These are phyloP conservation scores for Penicillium silybi DNA, from an alignment of 495 filamentous ascomycete species.

Conservation along the genomic window DNA sequence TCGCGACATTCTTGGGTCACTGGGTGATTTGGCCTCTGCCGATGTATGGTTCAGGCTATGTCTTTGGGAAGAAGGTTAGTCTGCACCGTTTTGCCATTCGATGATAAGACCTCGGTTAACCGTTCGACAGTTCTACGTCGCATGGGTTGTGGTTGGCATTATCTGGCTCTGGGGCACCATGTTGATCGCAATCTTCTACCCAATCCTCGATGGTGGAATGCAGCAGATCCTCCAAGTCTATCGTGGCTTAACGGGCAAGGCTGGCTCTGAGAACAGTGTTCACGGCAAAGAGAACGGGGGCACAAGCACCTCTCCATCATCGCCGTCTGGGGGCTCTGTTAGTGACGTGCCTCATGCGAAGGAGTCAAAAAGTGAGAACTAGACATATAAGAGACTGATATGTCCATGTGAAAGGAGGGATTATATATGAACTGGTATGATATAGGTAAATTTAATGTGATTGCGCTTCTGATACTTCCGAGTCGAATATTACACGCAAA, in stretches of 20 bases:
- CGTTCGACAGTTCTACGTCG: constrained; percentile 59
- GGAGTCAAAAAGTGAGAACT: not conserved
- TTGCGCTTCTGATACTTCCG: too few species aligned
- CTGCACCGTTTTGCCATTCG: not conserved
- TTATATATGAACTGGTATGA: too few species aligned
- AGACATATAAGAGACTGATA: not conserved
- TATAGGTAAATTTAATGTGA: too few species aligned
- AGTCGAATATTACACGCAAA: too few species aligned
- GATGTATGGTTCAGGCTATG: constrained; percentile 38
- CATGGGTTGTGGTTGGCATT: constrained; percentile 72
- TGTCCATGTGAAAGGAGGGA: too few species aligned
- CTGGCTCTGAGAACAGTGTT: too few species aligned
- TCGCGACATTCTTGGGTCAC: constrained; percentile 35
- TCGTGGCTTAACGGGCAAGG: constrained; percentile 5
- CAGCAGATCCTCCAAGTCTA: constrained; percentile 27
- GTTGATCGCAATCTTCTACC: constrained; percentile 34
- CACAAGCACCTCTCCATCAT: constrained; percentile 2
- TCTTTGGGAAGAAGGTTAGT: constrained; percentile 30
- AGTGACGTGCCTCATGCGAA: constrained; percentile 1
- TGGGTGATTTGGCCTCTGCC: constrained; percentile 41
- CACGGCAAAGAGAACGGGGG: not conserved
- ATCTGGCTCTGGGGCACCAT: constrained; percentile 62
- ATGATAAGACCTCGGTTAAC: not conserved
- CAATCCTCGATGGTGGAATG: constrained; percentile 31
- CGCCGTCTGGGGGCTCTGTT: constrained; percentile 14